A percentile compares a stretch with the other conserved stretches of the same genome.
These are phyloP conservation scores for Spongispora temasekensis DNA, from an alignment of 1,284 basidiomycete species.

Conservation along the genomic window DNA sequence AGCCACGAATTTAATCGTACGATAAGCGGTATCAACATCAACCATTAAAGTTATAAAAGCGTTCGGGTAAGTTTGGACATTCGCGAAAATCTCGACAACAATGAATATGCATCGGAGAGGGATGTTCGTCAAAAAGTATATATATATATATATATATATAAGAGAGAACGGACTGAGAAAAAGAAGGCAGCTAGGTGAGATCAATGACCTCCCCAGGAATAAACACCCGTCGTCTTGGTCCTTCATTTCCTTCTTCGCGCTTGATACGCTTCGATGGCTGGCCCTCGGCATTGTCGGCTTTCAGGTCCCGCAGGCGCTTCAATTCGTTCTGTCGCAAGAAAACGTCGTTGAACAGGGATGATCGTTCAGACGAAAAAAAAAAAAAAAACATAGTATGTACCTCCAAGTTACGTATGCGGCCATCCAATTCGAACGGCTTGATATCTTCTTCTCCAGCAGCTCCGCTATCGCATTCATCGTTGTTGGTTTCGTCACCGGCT, in stretches of 20 bases:
- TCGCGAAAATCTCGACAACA: no score
- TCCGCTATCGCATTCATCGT: no score
- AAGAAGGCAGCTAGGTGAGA: neutral
- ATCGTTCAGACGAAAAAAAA: neutral
- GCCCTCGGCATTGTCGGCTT: neutral
- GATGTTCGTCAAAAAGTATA: no score
- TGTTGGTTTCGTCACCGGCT: no score
- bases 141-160: no score
- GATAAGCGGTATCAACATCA: no score
- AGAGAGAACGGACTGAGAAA: no score
- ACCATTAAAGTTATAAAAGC: no score
- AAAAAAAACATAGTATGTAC: constrained; percentile 1
- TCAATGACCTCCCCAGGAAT: neutral
- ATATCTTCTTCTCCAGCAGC: neutral
- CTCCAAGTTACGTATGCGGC: constrained; percentile 15
- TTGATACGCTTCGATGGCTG: neutral
- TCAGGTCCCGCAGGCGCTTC: neutral
- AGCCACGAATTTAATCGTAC: no score
- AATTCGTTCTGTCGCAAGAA: neutral
- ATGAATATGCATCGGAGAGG: no score
- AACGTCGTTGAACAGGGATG: neutral
- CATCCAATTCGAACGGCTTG: constrained; percentile 5
- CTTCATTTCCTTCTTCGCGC: neutral
- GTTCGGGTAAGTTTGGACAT: no score
- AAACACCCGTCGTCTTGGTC: neutral